Evolutionary conservation across 2,329 filamentous ascomycete genomes (phyloP).

Genomic region (Botrytis squamosa): DNA sequence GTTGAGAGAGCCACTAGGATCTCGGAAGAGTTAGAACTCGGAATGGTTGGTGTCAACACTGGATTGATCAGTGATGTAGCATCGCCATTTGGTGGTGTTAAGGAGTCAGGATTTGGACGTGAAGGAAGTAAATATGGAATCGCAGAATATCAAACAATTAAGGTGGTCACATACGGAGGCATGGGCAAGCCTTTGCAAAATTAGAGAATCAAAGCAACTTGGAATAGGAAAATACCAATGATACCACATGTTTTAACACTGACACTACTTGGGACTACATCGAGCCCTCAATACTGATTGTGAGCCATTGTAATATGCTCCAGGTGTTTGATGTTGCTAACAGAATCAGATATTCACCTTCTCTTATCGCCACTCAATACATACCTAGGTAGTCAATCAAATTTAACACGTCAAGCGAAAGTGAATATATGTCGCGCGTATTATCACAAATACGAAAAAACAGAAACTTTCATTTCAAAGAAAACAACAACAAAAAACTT

Average conservation of each 20-base stretch:
- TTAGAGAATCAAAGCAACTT: constrained; percentile 15
- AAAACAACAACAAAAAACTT: not conserved
- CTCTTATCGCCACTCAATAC: not conserved
- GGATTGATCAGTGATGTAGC: constrained; percentile 58
- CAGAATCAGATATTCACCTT: not conserved
- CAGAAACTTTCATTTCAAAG: not conserved
- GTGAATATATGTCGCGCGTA: not conserved
- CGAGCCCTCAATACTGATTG: not conserved
- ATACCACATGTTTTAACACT: constrained; percentile 3
- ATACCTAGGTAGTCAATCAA: not conserved
- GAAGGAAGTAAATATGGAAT: constrained; percentile 56
- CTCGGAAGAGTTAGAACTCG: constrained; percentile 72
- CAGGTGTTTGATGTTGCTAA: not conserved
- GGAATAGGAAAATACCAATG: constrained; percentile 3
- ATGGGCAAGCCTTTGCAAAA: constrained; percentile 57
- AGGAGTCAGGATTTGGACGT: constrained; percentile 55
- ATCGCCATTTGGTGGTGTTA: constrained; percentile 57
- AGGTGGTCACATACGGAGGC: constrained; percentile 54
- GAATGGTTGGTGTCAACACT: constrained; percentile 85
- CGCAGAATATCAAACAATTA: constrained; percentile 53
- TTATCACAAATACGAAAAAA: not conserved
- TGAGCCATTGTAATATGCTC: not conserved
- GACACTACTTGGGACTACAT: too few relatives aligned
- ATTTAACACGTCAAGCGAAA: not conserved
- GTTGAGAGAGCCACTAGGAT: constrained; percentile 59